phyloP scores from a whole-genome alignment of 2,329 filamentous ascomycete genomes.

The Lojkania enalia region DNA sequence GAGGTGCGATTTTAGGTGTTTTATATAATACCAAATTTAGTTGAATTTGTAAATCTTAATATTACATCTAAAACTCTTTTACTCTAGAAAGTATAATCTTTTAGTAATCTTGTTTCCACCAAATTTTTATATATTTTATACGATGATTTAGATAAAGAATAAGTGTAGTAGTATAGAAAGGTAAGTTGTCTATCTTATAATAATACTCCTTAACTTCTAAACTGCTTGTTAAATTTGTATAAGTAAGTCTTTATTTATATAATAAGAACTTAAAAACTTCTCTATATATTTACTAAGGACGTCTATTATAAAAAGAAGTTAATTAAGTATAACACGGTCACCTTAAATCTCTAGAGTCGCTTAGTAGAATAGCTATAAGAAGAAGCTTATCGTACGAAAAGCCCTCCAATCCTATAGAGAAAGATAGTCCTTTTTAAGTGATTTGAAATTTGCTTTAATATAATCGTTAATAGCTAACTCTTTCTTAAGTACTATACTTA shows the following conservation, averaged over 20 bases:
- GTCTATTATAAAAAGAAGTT: background rate
- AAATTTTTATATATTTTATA: background rate
- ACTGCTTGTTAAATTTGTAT: background rate
- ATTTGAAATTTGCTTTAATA: background rate
- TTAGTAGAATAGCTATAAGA: background rate
- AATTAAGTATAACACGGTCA: background rate
- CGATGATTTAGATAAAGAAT: background rate
- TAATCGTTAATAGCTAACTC: background rate
- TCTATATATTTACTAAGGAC: background rate
- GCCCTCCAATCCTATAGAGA: background rate
- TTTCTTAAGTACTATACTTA: background rate
- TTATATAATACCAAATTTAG: background rate
- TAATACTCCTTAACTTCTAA: background rate
- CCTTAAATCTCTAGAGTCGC: background rate
- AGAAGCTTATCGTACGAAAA: background rate
- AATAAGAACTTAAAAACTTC: background rate
- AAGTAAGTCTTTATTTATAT: background rate
- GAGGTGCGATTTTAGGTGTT: background rate
- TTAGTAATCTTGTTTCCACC: background rate
- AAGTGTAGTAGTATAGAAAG: background rate
- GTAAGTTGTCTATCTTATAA: background rate
- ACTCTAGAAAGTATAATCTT: background rate
- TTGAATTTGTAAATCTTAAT: background rate
- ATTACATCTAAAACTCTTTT: background rate
- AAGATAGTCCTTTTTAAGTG: background rate